Evolutionary conservation across 2,329 filamentous ascomycete genomes (phyloP), one percentile per base, ranked within the genome.

Genomic region (Neonectria magnoliae): DNA sequence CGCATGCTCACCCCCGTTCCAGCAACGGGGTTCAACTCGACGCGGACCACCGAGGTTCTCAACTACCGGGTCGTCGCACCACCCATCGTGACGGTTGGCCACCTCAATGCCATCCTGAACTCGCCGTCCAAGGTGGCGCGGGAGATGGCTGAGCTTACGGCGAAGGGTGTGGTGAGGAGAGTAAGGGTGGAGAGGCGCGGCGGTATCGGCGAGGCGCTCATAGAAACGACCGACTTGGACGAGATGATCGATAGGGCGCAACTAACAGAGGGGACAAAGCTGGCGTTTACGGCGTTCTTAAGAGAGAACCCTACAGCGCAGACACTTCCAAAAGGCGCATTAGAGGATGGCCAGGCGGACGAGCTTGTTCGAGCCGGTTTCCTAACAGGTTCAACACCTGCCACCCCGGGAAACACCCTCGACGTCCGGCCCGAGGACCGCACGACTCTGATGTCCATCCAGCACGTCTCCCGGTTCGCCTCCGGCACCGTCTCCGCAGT

Each of bases 401-500:
- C 72, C 18, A 65, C 72, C 33, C 74, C 76, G 11, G 79, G 74
- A 22, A 79, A 74, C 63, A 81, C 78, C 44, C 73, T 84, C 11
- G 81, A 82, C 52, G 76, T 82, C 11, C 81, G 85, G 3, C 85
- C 86, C 0, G 85, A 87, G 57, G 84, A 86, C 59, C 82, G 82
- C 67, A 84, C 84, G 16, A 87, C 85, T 10, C 79, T 90, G 41
- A 84, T 86, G 25, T 89, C 88, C 4, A 81, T 93, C 10, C 85
- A 89, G 41, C 85, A 83, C 27, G 87, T 92, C 22, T 87, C 89
- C 2, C 84, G 82, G 66, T 89, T 90, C 22, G 87, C 90, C 5
- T 90, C 91, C 1, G 92, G 92, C 14, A 89, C 89, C 3, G 73
- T 91, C 2, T 90, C 83, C 7, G 90, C 91, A 1, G 88, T 93